Base-by-base conservation (phyloP, 2,329 filamentous ascomycete genomes). In the Fusarium oligoseptatum region DNA sequence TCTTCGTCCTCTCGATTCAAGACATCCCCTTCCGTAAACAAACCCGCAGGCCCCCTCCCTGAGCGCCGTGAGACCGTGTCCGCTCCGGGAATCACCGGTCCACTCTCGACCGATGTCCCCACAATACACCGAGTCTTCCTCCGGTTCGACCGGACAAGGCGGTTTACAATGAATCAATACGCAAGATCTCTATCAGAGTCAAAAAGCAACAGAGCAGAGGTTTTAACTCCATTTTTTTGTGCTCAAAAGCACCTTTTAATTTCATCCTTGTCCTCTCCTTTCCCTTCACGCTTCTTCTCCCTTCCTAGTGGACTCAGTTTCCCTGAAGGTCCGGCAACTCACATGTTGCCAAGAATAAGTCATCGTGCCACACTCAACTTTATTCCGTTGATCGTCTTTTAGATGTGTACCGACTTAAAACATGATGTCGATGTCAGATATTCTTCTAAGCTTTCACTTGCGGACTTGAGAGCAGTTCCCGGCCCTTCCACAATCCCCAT, bases 131-230 rank as follows among this genome's bases (percentile, higher is more conserved):
- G 48, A 20, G 24, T 52, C 24, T 17, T 9, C 3, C 27, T 55
- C 27, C 48, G 48, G 48, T 7, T 29, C 27, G 27, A 50, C 43
- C 2, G 43, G 6, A 15, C 12, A 4, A 8, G 22, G 22, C 43
- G 2, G 1, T 17, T 22, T 2, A 8, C 14, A 3, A 2, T 17
- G 2, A 48, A 27, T 5, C 9, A 1, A 27, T 27, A 17, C 3
- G 8, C 43, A 27, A 11, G 7, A 5, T 9, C 43, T 17, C 22
- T 48, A 27, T 17, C 22, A 48, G 17, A 11, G 3, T 48, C 22
- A 48, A 22, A 22, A 9, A 4, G 14, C 8, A 24, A 27, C 22
- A 24, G 4, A 9, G 4, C 10, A 15, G 1, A 48, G 7, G 20
- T 45, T 9, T 9, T 24, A 14, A 22, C 6, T 45, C 22, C 43